Conservation (phyloP, 2,329 filamentous ascomycete genomes). For the Ambrosiella beaveri region DNA sequence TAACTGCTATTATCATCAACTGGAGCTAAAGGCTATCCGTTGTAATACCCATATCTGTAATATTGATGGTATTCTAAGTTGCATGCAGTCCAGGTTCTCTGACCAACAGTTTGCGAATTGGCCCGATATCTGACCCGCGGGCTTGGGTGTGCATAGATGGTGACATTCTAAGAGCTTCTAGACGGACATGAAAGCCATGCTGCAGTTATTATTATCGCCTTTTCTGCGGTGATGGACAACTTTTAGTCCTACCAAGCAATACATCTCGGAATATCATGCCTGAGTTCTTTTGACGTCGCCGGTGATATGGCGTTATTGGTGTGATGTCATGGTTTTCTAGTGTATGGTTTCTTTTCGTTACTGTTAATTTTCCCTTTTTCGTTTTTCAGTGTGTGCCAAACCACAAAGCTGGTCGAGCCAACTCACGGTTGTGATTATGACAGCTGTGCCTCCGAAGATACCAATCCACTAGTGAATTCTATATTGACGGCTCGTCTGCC, state of each 20-base stretch:
- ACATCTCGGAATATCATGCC: neutral
- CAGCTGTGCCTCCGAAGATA: no score
- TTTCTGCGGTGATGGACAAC: neutral
- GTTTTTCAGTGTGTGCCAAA: no score
- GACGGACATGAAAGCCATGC: neutral
- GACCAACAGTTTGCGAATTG: neutral
- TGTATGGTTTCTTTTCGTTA: neutral
- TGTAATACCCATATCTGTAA: no score
- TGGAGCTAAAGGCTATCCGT: no score
- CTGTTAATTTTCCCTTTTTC: neutral
- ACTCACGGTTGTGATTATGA: no score
- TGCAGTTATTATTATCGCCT: neutral
- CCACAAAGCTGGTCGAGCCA: no score
- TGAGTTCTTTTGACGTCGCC: neutral
- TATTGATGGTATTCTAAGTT: no score
- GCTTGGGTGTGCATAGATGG: neutral
- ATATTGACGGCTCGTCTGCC: no score
- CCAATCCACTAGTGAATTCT: no score
- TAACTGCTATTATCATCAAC: neutral
- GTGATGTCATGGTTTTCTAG: neutral
- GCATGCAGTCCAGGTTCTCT: neutral
- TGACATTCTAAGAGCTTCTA: no score
- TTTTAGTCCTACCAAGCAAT: neutral
- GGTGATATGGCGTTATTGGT: neutral
- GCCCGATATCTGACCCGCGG: neutral